Evolutionary conservation across 768 basidiomycete genomes (phyloP).

Genomic region (Termitomyces sp.): DNA sequence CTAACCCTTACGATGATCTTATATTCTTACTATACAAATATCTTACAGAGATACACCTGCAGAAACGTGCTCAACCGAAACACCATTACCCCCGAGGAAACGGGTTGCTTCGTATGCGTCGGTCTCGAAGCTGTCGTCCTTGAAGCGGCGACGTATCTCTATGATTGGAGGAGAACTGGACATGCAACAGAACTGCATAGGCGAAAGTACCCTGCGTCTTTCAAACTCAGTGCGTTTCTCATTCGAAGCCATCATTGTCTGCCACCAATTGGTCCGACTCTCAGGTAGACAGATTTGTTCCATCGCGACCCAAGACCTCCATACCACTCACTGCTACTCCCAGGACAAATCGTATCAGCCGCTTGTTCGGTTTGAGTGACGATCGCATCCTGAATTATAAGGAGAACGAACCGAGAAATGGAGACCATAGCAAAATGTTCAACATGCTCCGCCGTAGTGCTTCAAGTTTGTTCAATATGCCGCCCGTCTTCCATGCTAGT

Average conservation of each 20-base stretch:
- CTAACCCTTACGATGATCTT: not conserved
- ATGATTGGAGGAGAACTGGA: constrained; percentile 36
- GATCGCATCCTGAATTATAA: constrained; percentile 53
- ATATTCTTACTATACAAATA: not conserved
- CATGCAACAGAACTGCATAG: constrained; percentile 18
- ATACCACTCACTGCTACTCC: constrained; percentile 62
- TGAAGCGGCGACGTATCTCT: constrained; percentile 41
- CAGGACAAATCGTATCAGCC: constrained; percentile 64
- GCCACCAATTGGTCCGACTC: not conserved
- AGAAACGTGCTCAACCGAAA: constrained; percentile 14
- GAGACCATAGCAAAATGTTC: constrained; percentile 38
- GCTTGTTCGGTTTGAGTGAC: constrained; percentile 56
- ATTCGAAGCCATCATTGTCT: not conserved
- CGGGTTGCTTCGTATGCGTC: constrained; percentile 35
- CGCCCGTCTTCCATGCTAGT: constrained; percentile 25
- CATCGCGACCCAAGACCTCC: constrained; percentile 45
- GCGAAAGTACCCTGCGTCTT: constrained; percentile 10
- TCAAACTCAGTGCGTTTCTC: constrained; percentile 15
- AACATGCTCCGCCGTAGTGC: constrained; percentile 50
- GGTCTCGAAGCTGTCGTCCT: constrained; percentile 37
- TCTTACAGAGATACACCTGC: constrained; percentile 1
- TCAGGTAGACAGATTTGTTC: constrained; percentile 62
- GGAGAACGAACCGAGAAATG: constrained; percentile 28
- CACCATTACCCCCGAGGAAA: constrained; percentile 23
- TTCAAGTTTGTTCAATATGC: constrained; percentile 44